Evolutionary conservation across 139 green algal species (phyloP).

Genomic region (Pleodorina starrii): DNA sequence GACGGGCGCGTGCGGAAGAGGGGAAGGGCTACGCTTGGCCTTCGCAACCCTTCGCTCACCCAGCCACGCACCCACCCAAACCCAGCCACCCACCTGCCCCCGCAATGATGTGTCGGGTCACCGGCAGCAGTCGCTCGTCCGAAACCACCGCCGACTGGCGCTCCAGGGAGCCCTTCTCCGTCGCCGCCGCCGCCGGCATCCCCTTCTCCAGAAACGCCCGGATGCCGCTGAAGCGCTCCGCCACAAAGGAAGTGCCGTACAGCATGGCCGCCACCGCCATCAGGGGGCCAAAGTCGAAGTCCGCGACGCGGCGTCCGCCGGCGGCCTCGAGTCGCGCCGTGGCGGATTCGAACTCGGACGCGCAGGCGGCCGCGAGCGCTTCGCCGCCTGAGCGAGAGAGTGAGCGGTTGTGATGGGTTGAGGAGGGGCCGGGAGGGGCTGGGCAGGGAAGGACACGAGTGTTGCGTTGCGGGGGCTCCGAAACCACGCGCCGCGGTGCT

Average conservation of each 20-base stretch:
- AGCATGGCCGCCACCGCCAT: conserved; percentile 72
- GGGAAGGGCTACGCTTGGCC: no score
- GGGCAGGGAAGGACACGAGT: no score
- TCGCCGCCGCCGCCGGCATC: background rate
- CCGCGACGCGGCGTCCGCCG: conserved; percentile 68
- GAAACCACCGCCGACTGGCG: conserved; percentile 36
- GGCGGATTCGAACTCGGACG: conserved; percentile 63
- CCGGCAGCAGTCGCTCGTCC: conserved; percentile 76
- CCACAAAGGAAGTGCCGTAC: conserved; percentile 85
- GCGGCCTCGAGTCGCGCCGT: conserved; percentile 56
- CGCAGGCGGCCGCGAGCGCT: conserved; percentile 41
- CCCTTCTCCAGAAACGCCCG: conserved; percentile 74
- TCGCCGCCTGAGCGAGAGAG: conserved; percentile 57
- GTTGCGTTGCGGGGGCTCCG: no score
- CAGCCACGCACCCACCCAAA: no score
- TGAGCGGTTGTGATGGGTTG: no score
- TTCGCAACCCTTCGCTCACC: no score
- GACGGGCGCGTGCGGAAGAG: no score
- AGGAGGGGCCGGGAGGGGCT: no score
- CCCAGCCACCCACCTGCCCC: conserved; percentile 54
- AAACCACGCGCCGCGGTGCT: no score
- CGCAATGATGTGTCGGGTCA: conserved; percentile 79
- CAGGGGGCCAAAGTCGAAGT: conserved; percentile 82
- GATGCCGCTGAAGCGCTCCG: conserved; percentile 84
- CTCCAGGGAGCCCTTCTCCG: background rate